These are phyloP conservation scores for Hyphopichia buzzinii DNA, from an alignment of 1,139 yeast genomes.

Conservation along the genomic window DNA sequence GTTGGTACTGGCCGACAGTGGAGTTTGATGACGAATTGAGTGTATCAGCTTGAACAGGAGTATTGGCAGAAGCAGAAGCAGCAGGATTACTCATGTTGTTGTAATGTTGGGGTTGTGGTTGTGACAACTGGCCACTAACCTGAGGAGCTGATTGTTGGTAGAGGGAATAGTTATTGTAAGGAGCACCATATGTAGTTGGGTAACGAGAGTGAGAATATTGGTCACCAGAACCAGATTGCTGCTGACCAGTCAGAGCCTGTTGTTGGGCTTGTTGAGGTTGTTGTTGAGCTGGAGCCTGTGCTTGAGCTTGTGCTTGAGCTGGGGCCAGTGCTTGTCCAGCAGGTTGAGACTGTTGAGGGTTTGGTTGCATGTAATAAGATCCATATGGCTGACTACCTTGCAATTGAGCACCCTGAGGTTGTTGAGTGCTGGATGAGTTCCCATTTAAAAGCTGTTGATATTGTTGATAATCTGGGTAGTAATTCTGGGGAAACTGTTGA, in stretches of 20 bases:
- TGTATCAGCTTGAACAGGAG: conserved; percentile 21
- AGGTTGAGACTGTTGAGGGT: conserved; percentile 1
- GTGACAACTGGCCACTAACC: conserved; percentile 11
- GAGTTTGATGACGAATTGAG: conserved; percentile 26
- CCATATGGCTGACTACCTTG: conserved; percentile 4
- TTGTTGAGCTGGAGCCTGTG: not conserved
- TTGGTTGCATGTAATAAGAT: conserved; percentile 3
- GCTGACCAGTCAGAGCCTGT: not conserved
- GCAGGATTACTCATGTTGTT: conserved; percentile 6
- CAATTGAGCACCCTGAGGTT: conserved; percentile 1
- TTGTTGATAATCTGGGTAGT: conserved; percentile 5
- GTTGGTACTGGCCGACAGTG: conserved; percentile 48
- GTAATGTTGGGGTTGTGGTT: conserved; percentile 16
- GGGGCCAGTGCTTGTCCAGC: conserved; percentile 1
- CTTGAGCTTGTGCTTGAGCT: conserved; percentile 8
- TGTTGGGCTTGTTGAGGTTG: not conserved
- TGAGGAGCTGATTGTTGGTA: conserved; percentile 13
- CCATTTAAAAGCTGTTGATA: conserved; percentile 4
- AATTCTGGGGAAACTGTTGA: conserved; percentile 12
- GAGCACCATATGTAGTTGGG: conserved; percentile 3
- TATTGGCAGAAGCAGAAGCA: conserved; percentile 3
- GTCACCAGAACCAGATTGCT: conserved; percentile 4
- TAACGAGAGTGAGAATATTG: conserved; percentile 2
- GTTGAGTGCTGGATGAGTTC: not conserved
- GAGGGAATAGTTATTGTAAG: conserved; percentile 8